phyloP scores from a whole-genome alignment of 306 rosid genomes.

The Glycyrrhiza uralensis region DNA sequence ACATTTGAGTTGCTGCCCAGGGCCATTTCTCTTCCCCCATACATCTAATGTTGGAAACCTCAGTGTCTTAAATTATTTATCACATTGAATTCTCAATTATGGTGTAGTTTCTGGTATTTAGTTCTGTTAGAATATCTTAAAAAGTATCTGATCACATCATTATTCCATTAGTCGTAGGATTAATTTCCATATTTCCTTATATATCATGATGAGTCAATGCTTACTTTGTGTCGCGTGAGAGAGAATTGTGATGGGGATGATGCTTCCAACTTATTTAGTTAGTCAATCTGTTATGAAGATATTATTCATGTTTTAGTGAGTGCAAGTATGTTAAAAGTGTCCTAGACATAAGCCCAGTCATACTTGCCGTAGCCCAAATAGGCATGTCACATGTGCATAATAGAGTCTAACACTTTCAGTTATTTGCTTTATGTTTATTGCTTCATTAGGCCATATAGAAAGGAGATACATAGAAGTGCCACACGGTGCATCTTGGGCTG shows the following conservation, averaged over 20 bases:
- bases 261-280: background rate
- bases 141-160: background rate
- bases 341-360: background rate
- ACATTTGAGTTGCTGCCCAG: slow-evolving; percentile 2
- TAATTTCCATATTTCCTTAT: background rate
- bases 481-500: slow-evolving; percentile 84
- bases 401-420: slow-evolving; percentile 4
- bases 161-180: background rate
- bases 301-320: slow-evolving; percentile 18
- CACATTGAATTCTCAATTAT: slow-evolving; percentile 1
- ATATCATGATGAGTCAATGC: background rate
- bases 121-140: background rate
- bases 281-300: background rate
- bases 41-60: background rate
- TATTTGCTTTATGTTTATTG: slow-evolving; percentile 21
- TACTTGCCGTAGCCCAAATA: background rate
- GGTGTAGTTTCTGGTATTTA: slow-evolving; percentile 18
- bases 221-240: background rate
- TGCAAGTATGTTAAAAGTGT: background rate
- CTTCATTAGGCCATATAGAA: slow-evolving; percentile 78
- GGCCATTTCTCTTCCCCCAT: background rate
- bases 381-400: background rate
- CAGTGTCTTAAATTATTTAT: slow-evolving; percentile 12
- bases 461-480: slow-evolving; percentile 89
- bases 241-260: background rate